Evolutionary conservation across 768 basidiomycete genomes (phyloP).

Genomic region (Botryobasidium botryosum): DNA sequence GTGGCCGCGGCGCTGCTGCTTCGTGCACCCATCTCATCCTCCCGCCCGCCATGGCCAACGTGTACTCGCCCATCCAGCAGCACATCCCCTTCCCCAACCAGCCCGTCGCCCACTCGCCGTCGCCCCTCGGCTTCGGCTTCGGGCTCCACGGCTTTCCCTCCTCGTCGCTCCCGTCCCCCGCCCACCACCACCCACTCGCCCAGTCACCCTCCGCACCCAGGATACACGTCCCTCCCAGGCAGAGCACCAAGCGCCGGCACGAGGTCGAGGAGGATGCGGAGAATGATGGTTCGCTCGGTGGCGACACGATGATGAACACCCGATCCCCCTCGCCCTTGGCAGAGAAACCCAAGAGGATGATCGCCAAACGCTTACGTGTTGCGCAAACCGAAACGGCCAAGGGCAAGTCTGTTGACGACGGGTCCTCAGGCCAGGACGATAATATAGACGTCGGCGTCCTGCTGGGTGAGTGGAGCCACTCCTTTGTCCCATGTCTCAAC

Average conservation of each 20-base stretch:
- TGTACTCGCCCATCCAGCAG: slow-evolving; percentile 10
- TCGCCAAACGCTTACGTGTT: slow-evolving; percentile 49
- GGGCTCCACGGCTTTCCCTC: slow-evolving; percentile 34
- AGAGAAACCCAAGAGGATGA: slow-evolving; percentile 51
- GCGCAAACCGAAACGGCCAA: slow-evolving; percentile 7
- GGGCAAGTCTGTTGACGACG: slow-evolving; percentile 18
- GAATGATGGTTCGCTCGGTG: slow-evolving; percentile 25
- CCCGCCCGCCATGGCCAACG: slow-evolving; percentile 4
- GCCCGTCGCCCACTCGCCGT: slow-evolving; percentile 44
- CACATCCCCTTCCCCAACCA: slow-evolving; percentile 22
- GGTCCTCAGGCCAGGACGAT: slow-evolving; percentile 30
- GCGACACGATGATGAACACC: slow-evolving; percentile 59
- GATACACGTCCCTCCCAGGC: neutral
- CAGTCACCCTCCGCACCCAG: neutral
- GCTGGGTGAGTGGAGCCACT: slow-evolving; percentile 46
- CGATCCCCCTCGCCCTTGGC: slow-evolving; percentile 42
- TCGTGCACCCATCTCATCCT: neutral
- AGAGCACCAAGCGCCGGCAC: slow-evolving; percentile 31
- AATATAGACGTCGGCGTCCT: slow-evolving; percentile 68
- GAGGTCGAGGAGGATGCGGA: slow-evolving; percentile 55
- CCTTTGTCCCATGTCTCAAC: slow-evolving; percentile 7
- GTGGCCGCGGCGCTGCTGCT: neutral
- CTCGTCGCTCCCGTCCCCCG: slow-evolving; percentile 32
- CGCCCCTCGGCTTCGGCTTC: slow-evolving; percentile 60
- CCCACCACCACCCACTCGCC: slow-evolving; percentile 12